phyloP scores from a whole-genome alignment of 1,284 basidiomycete genomes.

The Cutaneotrichosporon sp. region DNA sequence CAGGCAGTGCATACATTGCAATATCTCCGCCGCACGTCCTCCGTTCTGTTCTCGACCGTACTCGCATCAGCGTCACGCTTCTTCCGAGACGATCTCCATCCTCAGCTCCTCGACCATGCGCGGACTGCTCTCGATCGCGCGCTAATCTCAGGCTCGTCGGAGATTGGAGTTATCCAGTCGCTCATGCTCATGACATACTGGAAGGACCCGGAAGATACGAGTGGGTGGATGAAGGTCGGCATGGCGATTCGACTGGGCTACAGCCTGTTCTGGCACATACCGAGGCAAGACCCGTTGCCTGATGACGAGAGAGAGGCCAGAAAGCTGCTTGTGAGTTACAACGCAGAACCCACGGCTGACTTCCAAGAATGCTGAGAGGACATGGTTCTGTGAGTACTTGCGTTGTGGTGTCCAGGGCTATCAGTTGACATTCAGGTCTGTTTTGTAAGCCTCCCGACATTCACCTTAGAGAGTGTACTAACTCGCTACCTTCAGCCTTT shows the following conservation, averaged over 20 bases:
- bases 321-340: slow-evolving; percentile 17
- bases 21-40: slow-evolving; percentile 29
- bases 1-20: slow-evolving; percentile 30
- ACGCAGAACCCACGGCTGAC: neutral
- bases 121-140: slow-evolving; percentile 32
- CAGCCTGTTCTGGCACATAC: slow-evolving; percentile 32
- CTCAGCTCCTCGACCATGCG: slow-evolving; percentile 26
- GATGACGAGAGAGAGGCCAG: slow-evolving; percentile 29
- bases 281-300: slow-evolving; percentile 23
- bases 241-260: slow-evolving; percentile 33
- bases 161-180: slow-evolving; percentile 33
- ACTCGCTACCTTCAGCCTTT: slow-evolving; percentile 21
- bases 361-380: slow-evolving; percentile 30
- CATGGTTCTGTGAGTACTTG: slow-evolving; percentile 42
- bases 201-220: slow-evolving; percentile 33
- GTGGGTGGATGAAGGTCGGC: slow-evolving; percentile 31
- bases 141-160: slow-evolving; percentile 20
- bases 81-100: slow-evolving; percentile 29
- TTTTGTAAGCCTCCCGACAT: slow-evolving; percentile 18
- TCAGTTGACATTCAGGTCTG: slow-evolving; percentile 21
- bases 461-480: neutral
- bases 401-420: too few relatives aligned
- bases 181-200: slow-evolving; percentile 40
- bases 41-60: slow-evolving; percentile 33
- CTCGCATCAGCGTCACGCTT: slow-evolving; percentile 28